phyloP scores from a whole-genome alignment of 1,139 yeast genomes.

The Wickerhamomyces sp. region DNA sequence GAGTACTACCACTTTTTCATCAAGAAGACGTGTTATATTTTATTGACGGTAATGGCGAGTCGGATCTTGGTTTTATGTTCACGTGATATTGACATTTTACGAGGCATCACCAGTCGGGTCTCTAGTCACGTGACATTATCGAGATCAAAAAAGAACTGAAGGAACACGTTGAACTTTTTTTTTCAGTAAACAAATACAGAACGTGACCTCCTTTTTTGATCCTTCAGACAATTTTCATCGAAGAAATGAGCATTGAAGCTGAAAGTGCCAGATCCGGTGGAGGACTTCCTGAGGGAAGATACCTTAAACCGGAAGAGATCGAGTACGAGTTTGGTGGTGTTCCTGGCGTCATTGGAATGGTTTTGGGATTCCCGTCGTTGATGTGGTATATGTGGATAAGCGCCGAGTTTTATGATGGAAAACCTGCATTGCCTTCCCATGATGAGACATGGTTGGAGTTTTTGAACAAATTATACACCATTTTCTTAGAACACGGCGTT shows the following conservation, averaged over 20 bases:
- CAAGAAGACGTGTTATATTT: no score
- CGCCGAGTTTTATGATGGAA: slow-evolving; percentile 73
- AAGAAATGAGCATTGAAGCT: background rate
- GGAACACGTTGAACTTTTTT: no score
- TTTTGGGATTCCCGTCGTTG: slow-evolving; percentile 83
- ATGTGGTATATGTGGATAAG: slow-evolving; percentile 98
- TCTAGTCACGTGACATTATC: no score
- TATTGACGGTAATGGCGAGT: no score
- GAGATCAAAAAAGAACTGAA: no score
- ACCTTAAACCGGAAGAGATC: slow-evolving; percentile 34
- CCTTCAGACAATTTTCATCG: no score
- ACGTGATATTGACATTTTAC: no score
- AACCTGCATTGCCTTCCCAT: slow-evolving; percentile 60
- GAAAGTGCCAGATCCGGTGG: background rate
- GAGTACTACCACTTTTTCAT: no score
- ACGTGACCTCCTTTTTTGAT: no score
- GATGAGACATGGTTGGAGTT: slow-evolving; percentile 60
- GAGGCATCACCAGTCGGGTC: no score
- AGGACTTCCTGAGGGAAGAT: slow-evolving; percentile 23
- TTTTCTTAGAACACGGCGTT: slow-evolving; percentile 49
- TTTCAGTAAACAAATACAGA: no score
- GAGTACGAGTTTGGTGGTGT: slow-evolving; percentile 96
- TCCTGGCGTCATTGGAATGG: slow-evolving; percentile 88
- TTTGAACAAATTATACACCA: slow-evolving; percentile 32
- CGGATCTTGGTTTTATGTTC: no score